These are phyloP conservation scores for Phytopythium vexans DNA, from an alignment of 352 stramenopile genomes.

Conservation along the genomic window DNA sequence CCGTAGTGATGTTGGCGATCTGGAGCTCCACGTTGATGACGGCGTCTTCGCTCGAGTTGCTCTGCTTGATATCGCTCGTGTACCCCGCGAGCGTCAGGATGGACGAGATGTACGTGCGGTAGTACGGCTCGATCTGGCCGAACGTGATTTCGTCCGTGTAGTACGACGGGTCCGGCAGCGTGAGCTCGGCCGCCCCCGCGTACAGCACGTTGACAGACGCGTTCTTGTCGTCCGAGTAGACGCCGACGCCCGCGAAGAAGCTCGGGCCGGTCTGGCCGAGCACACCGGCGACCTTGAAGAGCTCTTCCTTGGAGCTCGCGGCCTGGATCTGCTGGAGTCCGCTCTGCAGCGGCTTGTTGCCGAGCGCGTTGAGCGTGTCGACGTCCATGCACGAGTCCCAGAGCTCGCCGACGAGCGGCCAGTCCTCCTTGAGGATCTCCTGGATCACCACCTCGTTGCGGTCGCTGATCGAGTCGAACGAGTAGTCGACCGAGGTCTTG, in stretches of 20 bases:
- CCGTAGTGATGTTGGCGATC: slow-evolving; percentile 5
- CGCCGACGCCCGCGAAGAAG: slow-evolving; percentile 73
- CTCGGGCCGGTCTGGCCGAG: slow-evolving; percentile 38
- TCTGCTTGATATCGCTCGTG: background rate
- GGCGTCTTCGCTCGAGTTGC: background rate
- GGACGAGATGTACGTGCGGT: slow-evolving; percentile 34
- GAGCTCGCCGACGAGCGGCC: slow-evolving; percentile 54
- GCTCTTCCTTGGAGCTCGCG: slow-evolving; percentile 25
- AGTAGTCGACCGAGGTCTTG: slow-evolving; percentile 31
- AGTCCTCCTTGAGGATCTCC: slow-evolving; percentile 60
- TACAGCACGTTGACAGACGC: slow-evolving; percentile 69
- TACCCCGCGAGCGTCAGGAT: slow-evolving; percentile 32
- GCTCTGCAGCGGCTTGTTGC: slow-evolving; percentile 33
- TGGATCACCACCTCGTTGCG: slow-evolving; percentile 52
- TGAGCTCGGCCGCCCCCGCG: slow-evolving; percentile 70
- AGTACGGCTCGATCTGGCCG: slow-evolving; percentile 22
- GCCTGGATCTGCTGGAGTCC: slow-evolving; percentile 33
- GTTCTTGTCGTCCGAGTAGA: slow-evolving; percentile 36
- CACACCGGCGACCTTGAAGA: slow-evolving; percentile 37
- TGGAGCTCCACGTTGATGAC: slow-evolving; percentile 8
- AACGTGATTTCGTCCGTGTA: slow-evolving; percentile 69
- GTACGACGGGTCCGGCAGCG: slow-evolving; percentile 86
- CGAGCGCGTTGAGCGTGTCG: slow-evolving; percentile 36
- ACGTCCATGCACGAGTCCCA: slow-evolving; percentile 69
- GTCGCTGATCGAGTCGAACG: slow-evolving; percentile 42